Base-by-base conservation (phyloP, 495 filamentous ascomycete species). In the Talaromyces nanjingensis region DNA sequence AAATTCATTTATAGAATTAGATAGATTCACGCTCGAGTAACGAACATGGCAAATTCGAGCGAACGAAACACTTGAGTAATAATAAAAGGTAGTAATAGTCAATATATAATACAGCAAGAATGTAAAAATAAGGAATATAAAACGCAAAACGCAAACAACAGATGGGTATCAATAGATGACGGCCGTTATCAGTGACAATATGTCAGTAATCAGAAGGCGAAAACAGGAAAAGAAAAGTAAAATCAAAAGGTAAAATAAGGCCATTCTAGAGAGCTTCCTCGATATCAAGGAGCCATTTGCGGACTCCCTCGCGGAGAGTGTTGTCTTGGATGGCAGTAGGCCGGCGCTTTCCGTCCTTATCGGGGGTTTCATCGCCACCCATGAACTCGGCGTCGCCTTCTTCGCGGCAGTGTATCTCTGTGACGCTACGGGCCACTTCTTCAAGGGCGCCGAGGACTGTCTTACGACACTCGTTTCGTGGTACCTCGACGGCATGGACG, bases 381-480 rank as follows among this genome's bases (percentile, higher is more conserved):
- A 37, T 59, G 18, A 73, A 67, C 27, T 75, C 72, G 25, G 67
- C 69, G 29, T 78, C 77, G 4, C 72, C 76, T 47, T 77, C 77
- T 45, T 79, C 79, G 12, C 73, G 76, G 53, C 76, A 79, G 63
- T 82, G 77, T 58, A 88, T 86, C 1, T 77, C 79, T 4, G 79
- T 83, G 42, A 88, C 86, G 62, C 77, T 79, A 37, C 79, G 79
- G n/a, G 86, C 86, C 22, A 90, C 81, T 65, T 86, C 77, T 74
- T 89, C 86, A 7, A 90, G 71, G 4, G 87, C 87, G 37, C 84
- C 83, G 3, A 89, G 78, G 0, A 90, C 80, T 65, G 84, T 78
- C 33, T 79, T 79, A 67, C 82, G 85, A 68, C 85, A 88, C 65
- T 88, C 85, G 7, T 76, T 78, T 12, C 85, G 77, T 6, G 84